Conservation (phyloP, 495 filamentous ascomycete genomes). For the Paragyromitra xinjiangensis region DNA sequence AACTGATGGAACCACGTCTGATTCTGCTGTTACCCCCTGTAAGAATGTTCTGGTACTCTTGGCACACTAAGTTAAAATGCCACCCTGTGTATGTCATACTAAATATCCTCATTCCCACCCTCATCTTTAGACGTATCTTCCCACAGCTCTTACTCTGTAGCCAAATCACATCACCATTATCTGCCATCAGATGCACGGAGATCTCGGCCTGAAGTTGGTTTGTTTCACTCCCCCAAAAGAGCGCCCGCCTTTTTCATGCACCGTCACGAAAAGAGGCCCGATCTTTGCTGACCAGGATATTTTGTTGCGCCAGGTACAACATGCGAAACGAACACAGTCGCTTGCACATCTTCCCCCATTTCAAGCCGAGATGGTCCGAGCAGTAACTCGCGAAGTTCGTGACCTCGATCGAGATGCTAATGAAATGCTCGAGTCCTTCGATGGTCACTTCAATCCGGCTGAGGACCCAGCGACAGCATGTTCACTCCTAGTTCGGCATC, state of each 20-base stretch:
- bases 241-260: conserved; percentile 41
- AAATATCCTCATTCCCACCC: neutral
- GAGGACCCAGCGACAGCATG: conserved; percentile 85
- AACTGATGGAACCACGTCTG: too few relatives aligned
- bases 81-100: too few relatives aligned
- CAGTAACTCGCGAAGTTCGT: conserved; percentile 88
- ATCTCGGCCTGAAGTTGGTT: conserved; percentile 86
- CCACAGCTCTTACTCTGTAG: neutral
- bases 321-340: conserved; percentile 94
- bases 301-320: conserved; percentile 77
- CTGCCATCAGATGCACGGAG: conserved; percentile 78
- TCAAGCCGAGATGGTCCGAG: conserved; percentile 89
- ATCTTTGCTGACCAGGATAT: conserved; percentile 41
- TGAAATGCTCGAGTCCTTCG: conserved; percentile 79
- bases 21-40: too few relatives aligned
- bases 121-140: conserved; percentile 11
- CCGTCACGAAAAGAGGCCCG: conserved; percentile 21
- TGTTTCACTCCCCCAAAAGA: too few relatives aligned
- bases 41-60: too few relatives aligned
- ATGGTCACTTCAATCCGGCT: conserved; percentile 83
- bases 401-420: conserved; percentile 92
- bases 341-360: conserved; percentile 89
- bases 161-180: neutral
- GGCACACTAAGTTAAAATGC: too few relatives aligned
- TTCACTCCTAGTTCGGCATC: conserved; percentile 87